Percentiles rank a stretch among this genome's conserved stretches.
Conservation (phyloP, 1,139 yeast species). For the Zhuliangozyma parablackwelliae region DNA sequence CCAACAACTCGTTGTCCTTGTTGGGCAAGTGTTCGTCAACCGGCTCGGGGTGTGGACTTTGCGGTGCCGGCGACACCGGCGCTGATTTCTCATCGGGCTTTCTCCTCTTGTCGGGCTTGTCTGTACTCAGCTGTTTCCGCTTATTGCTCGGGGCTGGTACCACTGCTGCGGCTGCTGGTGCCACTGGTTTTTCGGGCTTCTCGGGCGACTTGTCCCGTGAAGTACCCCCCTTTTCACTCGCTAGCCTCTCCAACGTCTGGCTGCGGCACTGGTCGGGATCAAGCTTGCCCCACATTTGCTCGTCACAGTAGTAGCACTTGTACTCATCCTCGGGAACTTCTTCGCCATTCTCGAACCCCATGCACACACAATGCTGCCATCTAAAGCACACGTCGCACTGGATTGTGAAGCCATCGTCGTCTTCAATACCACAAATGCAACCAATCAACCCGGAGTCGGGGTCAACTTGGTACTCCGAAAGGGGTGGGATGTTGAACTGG, state of each 20-base stretch:
- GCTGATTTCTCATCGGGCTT: constrained; percentile 11
- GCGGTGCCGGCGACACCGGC: constrained; percentile 1
- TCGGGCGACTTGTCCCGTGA: constrained; percentile 3
- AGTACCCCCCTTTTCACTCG: constrained; percentile 9
- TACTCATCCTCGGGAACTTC: constrained; percentile 79
- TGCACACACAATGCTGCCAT: constrained; percentile 93
- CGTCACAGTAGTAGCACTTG: constrained; percentile 75
- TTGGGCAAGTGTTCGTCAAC: constrained; percentile 26
- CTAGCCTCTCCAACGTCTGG: constrained; percentile 32
- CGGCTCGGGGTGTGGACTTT: constrained; percentile 5
- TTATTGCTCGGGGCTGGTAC: constrained; percentile 10
- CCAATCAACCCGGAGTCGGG: constrained; percentile 84
- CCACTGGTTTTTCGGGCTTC: constrained; percentile 3
- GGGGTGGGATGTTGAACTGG: constrained; percentile 23
- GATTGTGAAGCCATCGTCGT: constrained; percentile 92
- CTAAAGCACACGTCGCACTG: constrained; percentile 90
- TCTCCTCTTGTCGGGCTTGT: constrained; percentile 21
- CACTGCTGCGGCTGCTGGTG: background rate
- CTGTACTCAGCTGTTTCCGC: constrained; percentile 28
- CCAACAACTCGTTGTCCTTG: constrained; percentile 35
- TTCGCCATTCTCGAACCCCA: constrained; percentile 66
- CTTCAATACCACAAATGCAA: constrained; percentile 83
- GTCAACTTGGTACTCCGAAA: constrained; percentile 53
- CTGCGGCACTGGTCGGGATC: constrained; percentile 36
- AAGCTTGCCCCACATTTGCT: constrained; percentile 47